Percentiles rank a stretch among this genome's conserved stretches.
Conservation (phyloP, 495 filamentous ascomycete species). For the Penicillium malachiteum region DNA sequence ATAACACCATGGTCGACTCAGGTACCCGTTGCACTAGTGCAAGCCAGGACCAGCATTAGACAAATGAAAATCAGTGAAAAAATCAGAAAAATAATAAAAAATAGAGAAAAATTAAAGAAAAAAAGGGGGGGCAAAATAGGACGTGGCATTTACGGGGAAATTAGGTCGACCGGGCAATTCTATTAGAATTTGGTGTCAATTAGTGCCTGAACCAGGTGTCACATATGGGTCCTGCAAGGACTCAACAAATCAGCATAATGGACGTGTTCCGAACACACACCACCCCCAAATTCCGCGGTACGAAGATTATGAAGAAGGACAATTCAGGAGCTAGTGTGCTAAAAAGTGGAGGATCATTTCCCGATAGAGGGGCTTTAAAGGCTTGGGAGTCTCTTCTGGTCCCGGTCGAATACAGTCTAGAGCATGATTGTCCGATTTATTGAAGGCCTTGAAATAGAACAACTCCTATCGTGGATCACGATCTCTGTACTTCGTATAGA, state of each 20-base stretch:
- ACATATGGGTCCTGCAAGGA: neutral
- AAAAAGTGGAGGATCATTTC: conserved; percentile 3
- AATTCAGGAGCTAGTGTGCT: neutral
- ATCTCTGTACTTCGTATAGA: no score
- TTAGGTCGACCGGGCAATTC: neutral
- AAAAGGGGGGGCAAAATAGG: neutral
- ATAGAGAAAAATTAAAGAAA: conserved; percentile 8
- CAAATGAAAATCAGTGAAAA: no score
- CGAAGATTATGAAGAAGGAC: no score
- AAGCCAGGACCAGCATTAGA: neutral
- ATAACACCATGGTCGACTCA: conserved; percentile 20
- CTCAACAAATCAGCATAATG: neutral
- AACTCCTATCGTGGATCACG: no score
- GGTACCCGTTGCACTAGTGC: conserved; percentile 28
- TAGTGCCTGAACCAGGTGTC: neutral
- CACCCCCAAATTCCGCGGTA: neutral
- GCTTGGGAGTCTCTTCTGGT: neutral
- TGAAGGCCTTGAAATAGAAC: neutral
- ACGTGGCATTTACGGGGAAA: conserved; percentile 10
- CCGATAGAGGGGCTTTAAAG: neutral
- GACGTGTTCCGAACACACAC: conserved; percentile 1
- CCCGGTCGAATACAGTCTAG: conserved; percentile 1
- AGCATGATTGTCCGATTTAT: neutral
- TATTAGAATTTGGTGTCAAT: neutral
- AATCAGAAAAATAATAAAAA: neutral